Evolutionary conservation across 176 grass and related monocot species (phyloP).

Genomic region (Lolium multiflorum): DNA sequence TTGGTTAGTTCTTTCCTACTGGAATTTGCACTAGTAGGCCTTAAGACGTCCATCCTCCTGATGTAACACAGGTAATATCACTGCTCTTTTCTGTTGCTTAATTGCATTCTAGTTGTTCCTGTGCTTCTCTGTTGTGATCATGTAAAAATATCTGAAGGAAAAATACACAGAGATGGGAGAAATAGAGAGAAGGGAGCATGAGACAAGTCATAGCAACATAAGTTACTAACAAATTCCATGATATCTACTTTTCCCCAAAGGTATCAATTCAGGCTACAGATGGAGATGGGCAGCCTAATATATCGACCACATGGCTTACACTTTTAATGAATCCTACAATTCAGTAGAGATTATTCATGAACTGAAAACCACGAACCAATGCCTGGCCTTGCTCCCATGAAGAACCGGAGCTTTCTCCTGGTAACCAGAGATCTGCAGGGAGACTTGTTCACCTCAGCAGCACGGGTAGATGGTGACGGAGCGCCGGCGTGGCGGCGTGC

Average conservation of each 20-base stretch:
- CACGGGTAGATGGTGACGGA: constrained; percentile 49
- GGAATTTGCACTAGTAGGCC: constrained; percentile 19
- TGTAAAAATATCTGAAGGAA: neutral
- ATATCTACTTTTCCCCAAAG: neutral
- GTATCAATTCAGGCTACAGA: constrained; percentile 27
- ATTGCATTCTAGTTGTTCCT: neutral
- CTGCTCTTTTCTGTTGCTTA: neutral
- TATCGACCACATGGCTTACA: constrained; percentile 6
- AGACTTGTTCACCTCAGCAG: constrained; percentile 35
- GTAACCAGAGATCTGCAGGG: neutral
- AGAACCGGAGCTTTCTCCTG: neutral
- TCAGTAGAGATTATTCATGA: constrained; percentile 49
- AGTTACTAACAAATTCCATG: neutral
- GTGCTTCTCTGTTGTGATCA: neutral
- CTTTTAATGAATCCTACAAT: constrained; percentile 30
- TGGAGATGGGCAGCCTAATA: constrained; percentile 12
- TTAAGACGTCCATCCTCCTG: neutral
- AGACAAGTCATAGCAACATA: constrained; percentile 5
- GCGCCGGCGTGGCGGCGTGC: constrained; percentile 50
- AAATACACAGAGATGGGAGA: neutral
- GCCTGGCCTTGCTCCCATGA: constrained; percentile 28
- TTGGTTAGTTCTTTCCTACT: constrained; percentile 14
- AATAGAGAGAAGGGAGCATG: neutral
- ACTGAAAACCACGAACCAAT: constrained; percentile 6
- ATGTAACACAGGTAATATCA: neutral